Base-by-base conservation (phyloP, 2,329 filamentous ascomycete species). In the Cadophora sp. region DNA sequence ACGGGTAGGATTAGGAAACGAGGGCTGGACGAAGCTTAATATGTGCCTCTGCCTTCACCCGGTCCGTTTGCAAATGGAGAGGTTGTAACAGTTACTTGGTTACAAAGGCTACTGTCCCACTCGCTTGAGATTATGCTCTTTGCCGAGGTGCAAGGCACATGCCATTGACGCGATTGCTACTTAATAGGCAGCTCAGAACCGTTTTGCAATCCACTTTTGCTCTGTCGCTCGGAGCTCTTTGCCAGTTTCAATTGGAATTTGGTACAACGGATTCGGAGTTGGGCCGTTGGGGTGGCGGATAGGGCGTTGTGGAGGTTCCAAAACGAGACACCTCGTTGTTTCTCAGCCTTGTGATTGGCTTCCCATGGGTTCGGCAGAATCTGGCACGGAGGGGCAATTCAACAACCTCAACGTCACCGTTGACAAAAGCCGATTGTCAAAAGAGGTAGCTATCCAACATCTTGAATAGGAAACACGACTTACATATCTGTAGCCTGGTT, bases 71-170 rank as follows among this genome's bases (percentile, higher is more conserved):
- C n/a, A 34, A 27, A 24, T 50, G 43, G 59, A 62, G 22, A 40
- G 43, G 43, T 26, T 37, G 34, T 27, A 22, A 48, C 9, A 37
- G 58, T 58, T 65, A 24, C 37, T 29, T 53, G 46, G 34, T 61
- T 40, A 34, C 37, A 48, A 65, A 31, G 40, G 24, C 31, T 26
- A 11, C 19, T 60, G 24, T 67, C 61, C 61, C 53, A 64, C 50
- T 60, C 65, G 66, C 61, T n/a, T 68, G 51, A 34, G 55, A 43
- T 55, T 58, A 67, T 31, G 63, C 11, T 19, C 59, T 64, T 22
- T 55, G 55, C 67, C 67, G 67, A 68, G 67, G 67, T 61, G 62
- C 37, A 37, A 51, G 53, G 62, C 67, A 68, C 67, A 68, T 66
- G 67, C n/a, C 16, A 31, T 53, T 12, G 24, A 61, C 9, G 34